phyloP scores from a whole-genome alignment of 805 yeast species.

The Candida suzukii region DNA sequence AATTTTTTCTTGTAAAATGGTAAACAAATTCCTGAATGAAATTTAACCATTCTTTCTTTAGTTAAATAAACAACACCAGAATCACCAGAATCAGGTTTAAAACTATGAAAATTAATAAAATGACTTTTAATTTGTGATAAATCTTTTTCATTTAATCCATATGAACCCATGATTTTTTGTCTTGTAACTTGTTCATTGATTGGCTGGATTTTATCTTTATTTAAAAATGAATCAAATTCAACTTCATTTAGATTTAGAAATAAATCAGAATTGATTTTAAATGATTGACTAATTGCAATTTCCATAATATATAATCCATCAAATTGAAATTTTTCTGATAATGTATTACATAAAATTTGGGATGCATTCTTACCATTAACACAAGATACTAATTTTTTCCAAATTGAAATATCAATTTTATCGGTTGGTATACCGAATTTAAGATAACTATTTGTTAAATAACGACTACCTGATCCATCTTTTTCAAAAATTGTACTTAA shows the following conservation, averaged over 20 bases:
- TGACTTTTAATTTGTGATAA: conserved; percentile 3
- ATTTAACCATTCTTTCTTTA: conserved; percentile 23
- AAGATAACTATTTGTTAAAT: conserved; percentile 40
- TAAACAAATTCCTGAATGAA: conserved; percentile 44
- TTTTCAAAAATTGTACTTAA: conserved; percentile 44
- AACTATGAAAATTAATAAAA: conserved; percentile 35
- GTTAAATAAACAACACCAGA: conserved; percentile 41
- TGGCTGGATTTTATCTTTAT: conserved; percentile 29
- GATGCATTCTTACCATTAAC: conserved; percentile 42
- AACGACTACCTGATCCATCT: conserved; percentile 62
- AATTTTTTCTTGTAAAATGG: conserved; percentile 41
- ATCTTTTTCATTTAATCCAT: conserved; percentile 18
- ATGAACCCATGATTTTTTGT: conserved; percentile 39
- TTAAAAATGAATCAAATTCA: conserved; percentile 36
- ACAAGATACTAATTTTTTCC: conserved; percentile 27
- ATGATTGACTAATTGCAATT: conserved; percentile 41
- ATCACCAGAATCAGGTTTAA: conserved; percentile 51
- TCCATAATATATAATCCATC: conserved; percentile 46
- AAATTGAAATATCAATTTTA: conserved; percentile 25
- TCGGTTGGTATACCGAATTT: conserved; percentile 27
- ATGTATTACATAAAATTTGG: conserved; percentile 27
- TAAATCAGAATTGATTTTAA: conserved; percentile 30
- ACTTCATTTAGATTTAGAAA: conserved; percentile 37
- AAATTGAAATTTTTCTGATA: conserved; percentile 27
- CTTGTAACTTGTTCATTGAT: conserved; percentile 32